phyloP scores from a whole-genome alignment of 352 stramenopile species.

The Pythium diclinum region DNA sequence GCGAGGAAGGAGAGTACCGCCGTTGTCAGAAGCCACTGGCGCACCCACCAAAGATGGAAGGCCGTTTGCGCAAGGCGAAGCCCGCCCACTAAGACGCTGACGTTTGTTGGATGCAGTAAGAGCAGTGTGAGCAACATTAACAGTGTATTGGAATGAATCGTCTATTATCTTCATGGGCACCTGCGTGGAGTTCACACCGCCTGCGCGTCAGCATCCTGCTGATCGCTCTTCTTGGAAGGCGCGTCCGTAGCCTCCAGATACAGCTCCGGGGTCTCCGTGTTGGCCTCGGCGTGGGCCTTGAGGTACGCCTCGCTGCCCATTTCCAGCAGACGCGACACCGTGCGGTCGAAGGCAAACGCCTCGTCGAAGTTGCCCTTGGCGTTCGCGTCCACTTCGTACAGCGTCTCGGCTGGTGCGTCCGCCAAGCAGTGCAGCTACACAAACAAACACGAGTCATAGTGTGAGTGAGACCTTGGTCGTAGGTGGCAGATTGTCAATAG shows the following conservation, averaged over 20 bases:
- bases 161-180: conserved; percentile 10
- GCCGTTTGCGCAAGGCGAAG: background rate
- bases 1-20: background rate
- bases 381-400: conserved; percentile 58
- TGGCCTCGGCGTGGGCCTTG: conserved; percentile 43
- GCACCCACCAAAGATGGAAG: background rate
- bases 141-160: background rate
- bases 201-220: conserved; percentile 14
- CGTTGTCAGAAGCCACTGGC: background rate
- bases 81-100: background rate
- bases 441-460: background rate
- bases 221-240: conserved; percentile 5
- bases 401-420: conserved; percentile 44
- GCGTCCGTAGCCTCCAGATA: conserved; percentile 31
- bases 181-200: conserved; percentile 4
- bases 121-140: no score
- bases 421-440: conserved; percentile 74
- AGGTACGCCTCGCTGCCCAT: conserved; percentile 79
- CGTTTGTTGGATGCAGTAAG: background rate
- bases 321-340: conserved; percentile 86
- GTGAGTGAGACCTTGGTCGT: background rate
- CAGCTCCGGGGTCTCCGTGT: conserved; percentile 19
- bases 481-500: background rate
- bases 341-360: conserved; percentile 82
- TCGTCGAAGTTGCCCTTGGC: conserved; percentile 75